A percentile compares a stretch with the other conserved stretches of the same genome.
These are phyloP conservation scores for Flammula alnicola DNA, from an alignment of 1,284 basidiomycete species.

Conservation along the genomic window DNA sequence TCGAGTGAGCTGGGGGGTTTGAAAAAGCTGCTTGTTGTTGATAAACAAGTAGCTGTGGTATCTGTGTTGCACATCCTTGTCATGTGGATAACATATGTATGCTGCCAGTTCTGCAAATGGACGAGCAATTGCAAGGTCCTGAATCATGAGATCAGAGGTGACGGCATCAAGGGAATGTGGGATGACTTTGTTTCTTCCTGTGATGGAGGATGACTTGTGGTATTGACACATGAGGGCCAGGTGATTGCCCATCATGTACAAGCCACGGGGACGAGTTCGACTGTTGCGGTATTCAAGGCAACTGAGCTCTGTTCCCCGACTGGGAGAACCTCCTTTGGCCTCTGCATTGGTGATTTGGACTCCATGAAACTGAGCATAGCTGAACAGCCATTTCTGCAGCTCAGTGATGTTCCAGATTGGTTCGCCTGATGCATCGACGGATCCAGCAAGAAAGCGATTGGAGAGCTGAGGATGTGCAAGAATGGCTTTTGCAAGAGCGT, in stretches of 20 bases:
- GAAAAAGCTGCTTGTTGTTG: slow-evolving; percentile 8
- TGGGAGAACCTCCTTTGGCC: slow-evolving; percentile 25
- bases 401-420: slow-evolving; percentile 9
- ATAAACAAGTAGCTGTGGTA: slow-evolving; percentile 12
- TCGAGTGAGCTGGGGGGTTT: slow-evolving; percentile 3
- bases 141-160: slow-evolving; percentile 28
- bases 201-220: slow-evolving; percentile 25
- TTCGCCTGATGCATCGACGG: not conserved
- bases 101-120: slow-evolving; percentile 29
- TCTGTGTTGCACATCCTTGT: not conserved
- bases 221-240: slow-evolving; percentile 30
- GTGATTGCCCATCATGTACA: slow-evolving; percentile 20
- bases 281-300: slow-evolving; percentile 26
- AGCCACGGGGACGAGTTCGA: slow-evolving; percentile 7
- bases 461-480: not conserved
- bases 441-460: not conserved
- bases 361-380: slow-evolving; percentile 7
- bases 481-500: slow-evolving; percentile 1
- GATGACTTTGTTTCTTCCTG: slow-evolving; percentile 31
- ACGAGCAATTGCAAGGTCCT: slow-evolving; percentile 26
- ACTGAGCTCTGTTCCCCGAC: slow-evolving; percentile 29
- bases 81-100: not conserved
- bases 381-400: slow-evolving; percentile 10
- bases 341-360: slow-evolving; percentile 20
- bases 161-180: slow-evolving; percentile 31